Percentiles rank a stretch among this genome's conserved stretches.
These are phyloP conservation scores for Cyclostephanos invisitatus DNA, from an alignment of 108 stramenopile species.

Conservation along the genomic window DNA sequence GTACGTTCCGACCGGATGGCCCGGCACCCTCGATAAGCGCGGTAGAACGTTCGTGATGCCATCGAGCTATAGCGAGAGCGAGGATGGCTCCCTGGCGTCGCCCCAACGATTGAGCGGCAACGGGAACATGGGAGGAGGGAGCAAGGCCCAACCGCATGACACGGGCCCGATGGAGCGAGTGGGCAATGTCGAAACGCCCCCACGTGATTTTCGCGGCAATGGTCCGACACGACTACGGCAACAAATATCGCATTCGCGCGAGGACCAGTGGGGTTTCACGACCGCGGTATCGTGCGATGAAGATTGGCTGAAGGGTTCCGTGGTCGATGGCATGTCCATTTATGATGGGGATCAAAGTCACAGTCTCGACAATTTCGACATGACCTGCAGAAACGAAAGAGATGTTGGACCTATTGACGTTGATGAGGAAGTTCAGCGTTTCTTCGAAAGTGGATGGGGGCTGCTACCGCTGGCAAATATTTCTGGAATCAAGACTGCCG, in stretches of 20 bases:
- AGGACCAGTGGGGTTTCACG: conserved; percentile 9
- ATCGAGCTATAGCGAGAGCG: conserved; percentile 68
- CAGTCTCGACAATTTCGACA: conserved; percentile 4
- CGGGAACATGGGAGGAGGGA: background rate
- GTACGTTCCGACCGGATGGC: conserved; percentile 64
- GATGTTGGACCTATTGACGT: conserved; percentile 18
- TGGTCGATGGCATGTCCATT: conserved; percentile 7
- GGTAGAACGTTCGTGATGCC: conserved; percentile 55
- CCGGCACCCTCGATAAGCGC: conserved; percentile 73
- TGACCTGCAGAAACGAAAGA: background rate
- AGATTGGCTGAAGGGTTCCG: conserved; percentile 39
- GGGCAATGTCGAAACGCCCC: background rate
- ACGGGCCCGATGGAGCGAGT: background rate
- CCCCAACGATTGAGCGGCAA: conserved; percentile 15
- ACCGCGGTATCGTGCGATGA: conserved; percentile 11
- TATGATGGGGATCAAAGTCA: conserved; percentile 9
- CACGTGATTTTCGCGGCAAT: background rate
- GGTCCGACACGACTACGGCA: background rate
- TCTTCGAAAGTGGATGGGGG: conserved; percentile 21
- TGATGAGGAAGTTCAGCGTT: conserved; percentile 18
- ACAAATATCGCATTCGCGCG: background rate
- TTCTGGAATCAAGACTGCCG: conserved; percentile 33
- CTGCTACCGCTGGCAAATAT: conserved; percentile 11
- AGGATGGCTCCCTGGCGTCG: conserved; percentile 6
- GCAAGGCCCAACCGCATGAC: background rate